These are phyloP conservation scores for Prunella vulgaris DNA, from an alignment of 257 asterid genomes.

Conservation along the genomic window DNA sequence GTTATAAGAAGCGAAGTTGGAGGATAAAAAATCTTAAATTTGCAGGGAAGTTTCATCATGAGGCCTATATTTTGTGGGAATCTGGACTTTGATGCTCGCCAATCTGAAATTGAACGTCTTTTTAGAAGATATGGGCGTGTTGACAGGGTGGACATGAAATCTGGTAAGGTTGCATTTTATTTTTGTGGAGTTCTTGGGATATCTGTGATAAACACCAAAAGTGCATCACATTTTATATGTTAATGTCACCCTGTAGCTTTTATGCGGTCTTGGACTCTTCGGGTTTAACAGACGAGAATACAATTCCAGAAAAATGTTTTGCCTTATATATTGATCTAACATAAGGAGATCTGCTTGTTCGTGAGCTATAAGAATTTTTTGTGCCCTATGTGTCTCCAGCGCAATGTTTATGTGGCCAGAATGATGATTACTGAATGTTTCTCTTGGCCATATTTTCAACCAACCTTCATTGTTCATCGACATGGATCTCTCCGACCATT, in stretches of 20 bases:
- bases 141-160: conserved; percentile 89
- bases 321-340: neutral
- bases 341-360: neutral
- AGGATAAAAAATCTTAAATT: conserved; percentile 1
- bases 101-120: conserved; percentile 79
- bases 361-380: neutral
- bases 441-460: neutral
- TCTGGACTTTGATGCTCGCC: conserved; percentile 84
- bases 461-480: neutral
- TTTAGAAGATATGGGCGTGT: conserved; percentile 86
- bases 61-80: conserved; percentile 87
- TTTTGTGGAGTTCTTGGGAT: conserved; percentile 1
- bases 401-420: neutral
- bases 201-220: neutral
- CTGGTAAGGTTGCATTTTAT: conserved; percentile 48
- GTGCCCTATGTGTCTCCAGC: neutral
- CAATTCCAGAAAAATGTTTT: neutral
- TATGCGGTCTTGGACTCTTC: neutral
- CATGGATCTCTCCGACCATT: neutral
- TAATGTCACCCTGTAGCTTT: neutral
- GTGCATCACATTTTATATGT: neutral
- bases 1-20: neutral
- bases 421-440: neutral
- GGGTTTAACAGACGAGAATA: neutral
- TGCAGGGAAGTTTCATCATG: conserved; percentile 38